Evolutionary conservation across 2,329 filamentous ascomycete genomes (phyloP).

Genomic region (Trichophyton verrucosum): DNA sequence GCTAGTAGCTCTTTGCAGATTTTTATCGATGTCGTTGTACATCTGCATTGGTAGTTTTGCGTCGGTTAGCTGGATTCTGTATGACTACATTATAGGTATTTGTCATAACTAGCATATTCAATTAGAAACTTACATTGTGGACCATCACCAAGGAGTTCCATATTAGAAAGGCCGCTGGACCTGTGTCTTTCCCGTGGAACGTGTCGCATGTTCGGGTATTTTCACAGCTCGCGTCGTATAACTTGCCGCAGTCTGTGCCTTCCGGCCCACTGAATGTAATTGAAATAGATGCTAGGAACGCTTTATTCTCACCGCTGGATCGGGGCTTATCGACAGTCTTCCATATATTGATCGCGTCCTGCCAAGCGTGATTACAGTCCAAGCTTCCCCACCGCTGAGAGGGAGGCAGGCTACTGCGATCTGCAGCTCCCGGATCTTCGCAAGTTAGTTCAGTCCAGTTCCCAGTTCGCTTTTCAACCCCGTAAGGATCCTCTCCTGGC

Average conservation of each 20-base stretch:
- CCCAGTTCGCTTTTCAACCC: not conserved
- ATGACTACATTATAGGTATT: not conserved
- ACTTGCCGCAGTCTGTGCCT: not conserved
- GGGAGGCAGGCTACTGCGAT: not conserved
- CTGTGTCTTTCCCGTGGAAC: not conserved
- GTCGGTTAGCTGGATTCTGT: not conserved
- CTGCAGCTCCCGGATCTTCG: not conserved
- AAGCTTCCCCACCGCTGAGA: not conserved
- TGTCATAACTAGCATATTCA: not conserved
- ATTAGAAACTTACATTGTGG: not conserved
- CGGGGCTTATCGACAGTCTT: not conserved
- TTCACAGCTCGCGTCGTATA: too few relatives aligned
- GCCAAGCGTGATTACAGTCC: not conserved
- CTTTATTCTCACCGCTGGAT: not conserved
- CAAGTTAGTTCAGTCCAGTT: slow-evolving; percentile 1
- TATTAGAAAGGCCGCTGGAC: slow-evolving; percentile 13
- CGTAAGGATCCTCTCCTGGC: not conserved
- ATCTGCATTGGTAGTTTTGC: not conserved
- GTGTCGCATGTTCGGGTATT: not conserved
- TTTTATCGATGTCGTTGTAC: not conserved
- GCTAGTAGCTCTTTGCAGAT: not conserved
- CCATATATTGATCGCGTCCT: not conserved
- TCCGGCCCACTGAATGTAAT: not conserved
- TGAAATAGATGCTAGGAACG: not conserved
- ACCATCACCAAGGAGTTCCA: slow-evolving; percentile 6